These are phyloP conservation scores for Xylariaceae sp. DNA, from an alignment of 2,329 filamentous ascomycete species.

Conservation along the genomic window DNA sequence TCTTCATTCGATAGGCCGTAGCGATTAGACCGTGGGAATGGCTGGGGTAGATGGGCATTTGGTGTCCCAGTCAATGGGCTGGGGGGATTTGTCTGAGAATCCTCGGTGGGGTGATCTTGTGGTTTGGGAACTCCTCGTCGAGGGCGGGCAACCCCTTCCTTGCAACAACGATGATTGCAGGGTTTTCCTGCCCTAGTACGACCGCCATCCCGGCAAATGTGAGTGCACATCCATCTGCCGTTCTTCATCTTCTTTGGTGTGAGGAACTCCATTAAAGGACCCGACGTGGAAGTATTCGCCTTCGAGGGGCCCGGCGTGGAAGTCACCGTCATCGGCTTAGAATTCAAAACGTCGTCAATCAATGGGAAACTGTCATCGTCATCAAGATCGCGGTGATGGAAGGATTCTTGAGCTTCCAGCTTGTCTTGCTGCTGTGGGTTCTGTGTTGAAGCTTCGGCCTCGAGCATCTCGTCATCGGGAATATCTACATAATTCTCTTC, in stretches of 20 bases:
- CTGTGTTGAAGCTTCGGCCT: slow-evolving; percentile 28
- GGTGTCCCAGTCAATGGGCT: no score
- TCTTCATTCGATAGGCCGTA: background rate
- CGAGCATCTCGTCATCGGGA: slow-evolving; percentile 41
- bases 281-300: no score
- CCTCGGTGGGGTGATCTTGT: no score
- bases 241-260: slow-evolving; percentile 56
- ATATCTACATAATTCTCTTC: slow-evolving; percentile 33
- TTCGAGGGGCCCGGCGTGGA: no score
- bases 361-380: slow-evolving; percentile 37
- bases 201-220: slow-evolving; percentile 51
- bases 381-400: slow-evolving; percentile 8
- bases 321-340: no score
- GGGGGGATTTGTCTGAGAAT: no score
- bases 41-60: no score
- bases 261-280: slow-evolving; percentile 1
- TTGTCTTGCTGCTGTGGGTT: no score
- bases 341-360: slow-evolving; percentile 49
- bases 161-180: slow-evolving; percentile 72
- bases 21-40: no score
- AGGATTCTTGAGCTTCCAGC: no score
- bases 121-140: no score
- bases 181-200: slow-evolving; percentile 35
- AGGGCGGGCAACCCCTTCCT: slow-evolving; percentile 64
- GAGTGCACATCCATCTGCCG: slow-evolving; percentile 71